Percentiles rank a stretch among this genome's conserved stretches.
Conservation (phyloP, 2,329 filamentous ascomycete genomes). For the Cephalotrichum gorgonifer region DNA sequence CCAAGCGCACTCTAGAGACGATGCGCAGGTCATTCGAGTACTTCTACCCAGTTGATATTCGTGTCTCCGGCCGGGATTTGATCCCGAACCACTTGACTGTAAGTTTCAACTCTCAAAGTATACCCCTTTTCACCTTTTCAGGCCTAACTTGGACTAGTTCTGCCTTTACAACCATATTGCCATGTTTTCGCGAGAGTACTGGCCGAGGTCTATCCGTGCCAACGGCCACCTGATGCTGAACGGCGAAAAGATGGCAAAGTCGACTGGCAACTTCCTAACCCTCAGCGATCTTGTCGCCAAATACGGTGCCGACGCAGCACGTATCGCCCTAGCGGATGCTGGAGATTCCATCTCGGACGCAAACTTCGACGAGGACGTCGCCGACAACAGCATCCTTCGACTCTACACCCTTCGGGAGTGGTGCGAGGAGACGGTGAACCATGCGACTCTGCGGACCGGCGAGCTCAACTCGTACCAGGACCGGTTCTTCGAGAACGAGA, state of each 20-base stretch:
- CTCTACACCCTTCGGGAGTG: conserved; percentile 76
- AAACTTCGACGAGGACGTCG: conserved; percentile 93
- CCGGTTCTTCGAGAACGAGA: conserved; percentile 82
- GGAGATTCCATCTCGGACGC: conserved; percentile 92
- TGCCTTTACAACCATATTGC: conserved; percentile 90
- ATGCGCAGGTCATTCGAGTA: conserved; percentile 93
- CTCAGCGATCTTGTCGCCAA: conserved; percentile 77
- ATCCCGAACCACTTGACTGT: conserved; percentile 82
- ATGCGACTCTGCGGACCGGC: conserved; percentile 61
- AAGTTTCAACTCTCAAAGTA: neutral
- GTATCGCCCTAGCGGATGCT: conserved; percentile 86
- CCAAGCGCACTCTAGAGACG: conserved; percentile 60
- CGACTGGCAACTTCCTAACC: conserved; percentile 94
- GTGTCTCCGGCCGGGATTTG: conserved; percentile 84
- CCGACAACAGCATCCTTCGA: conserved; percentile 82
- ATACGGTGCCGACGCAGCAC: conserved; percentile 86
- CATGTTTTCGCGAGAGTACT: conserved; percentile 78
- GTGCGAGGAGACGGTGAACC: conserved; percentile 76
- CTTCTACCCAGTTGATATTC: conserved; percentile 88
- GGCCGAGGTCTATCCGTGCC: conserved; percentile 74
- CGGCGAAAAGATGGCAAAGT: conserved; percentile 98
- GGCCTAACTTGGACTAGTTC: conserved; percentile 37
- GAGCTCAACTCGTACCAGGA: conserved; percentile 73
- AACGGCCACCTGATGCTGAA: conserved; percentile 94
- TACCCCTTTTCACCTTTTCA: neutral